Evolutionary conservation across 306 rosid species (phyloP), one percentile per base, ranked within the genome.

Genomic region (Glycine tomentella): DNA sequence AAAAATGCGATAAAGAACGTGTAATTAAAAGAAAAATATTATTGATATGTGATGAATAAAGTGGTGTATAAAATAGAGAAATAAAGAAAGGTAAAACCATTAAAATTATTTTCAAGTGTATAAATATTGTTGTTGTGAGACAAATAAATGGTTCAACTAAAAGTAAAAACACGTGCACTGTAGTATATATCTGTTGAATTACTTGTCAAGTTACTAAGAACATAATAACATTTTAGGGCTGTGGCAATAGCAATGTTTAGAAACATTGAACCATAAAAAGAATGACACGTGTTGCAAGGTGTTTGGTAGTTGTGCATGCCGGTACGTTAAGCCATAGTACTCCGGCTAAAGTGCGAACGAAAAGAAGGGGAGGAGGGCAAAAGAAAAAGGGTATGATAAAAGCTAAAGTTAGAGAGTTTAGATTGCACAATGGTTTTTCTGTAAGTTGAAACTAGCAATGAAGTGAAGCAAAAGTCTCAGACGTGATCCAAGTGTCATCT

Each of bases 381-480:
- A 36, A 36, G 8, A 31, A 63, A 38, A 71, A 83, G 81, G 81
- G 69, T 81, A 15, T 78, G 61, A 63, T 75, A 46, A 58, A 72
- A 78, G 74, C 13, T 66, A 62, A 62, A 84, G 71, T 9, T 69
- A 66, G 55, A 7, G 72, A 53, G 49, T 66, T 78, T 7, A 25
- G 31, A 25, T 25, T 25, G 52, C 77, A 81, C 12, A 66, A 40
- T 74, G 72, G 67, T 74, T 57, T 71, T 69, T 85, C 76, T 79
- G 69, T 46, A 68, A 74, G 76, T 73, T 72, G 72, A 72, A 84
- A 89, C 74, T 82, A 86, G 85, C 86, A 88, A 85, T 86, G 89
- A 85, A 88, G 92, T 90, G 92, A 91, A 91, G 92, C 89, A 76
- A 93, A 93, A 91, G 94, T 84, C 83, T 88, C 71, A 85, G 5